Base-by-base conservation (phyloP, 352 stramenopile genomes). In the Phytopythium kandeliae region DNA sequence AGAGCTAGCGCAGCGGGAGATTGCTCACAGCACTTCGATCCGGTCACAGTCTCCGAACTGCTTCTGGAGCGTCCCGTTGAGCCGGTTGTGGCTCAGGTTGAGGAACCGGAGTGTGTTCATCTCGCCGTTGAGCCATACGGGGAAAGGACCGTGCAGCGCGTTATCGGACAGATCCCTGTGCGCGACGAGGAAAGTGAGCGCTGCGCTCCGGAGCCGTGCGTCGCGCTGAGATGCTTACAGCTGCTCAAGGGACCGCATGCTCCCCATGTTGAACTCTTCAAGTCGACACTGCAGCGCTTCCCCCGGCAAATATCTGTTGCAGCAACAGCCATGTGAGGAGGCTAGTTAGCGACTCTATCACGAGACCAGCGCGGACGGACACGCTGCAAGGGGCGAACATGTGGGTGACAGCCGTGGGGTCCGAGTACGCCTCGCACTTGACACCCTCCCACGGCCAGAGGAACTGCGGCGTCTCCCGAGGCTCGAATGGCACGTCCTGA, bases 391-490 rank as follows among this genome's bases (percentile, higher is more conserved):
- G 3, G 12, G 30, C 48, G 26, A 74, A 89, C 80, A 91, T 77
- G 65, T 88, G 64, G 4, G 80, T 89, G 53, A 89, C 45, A 6
- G 71, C 85, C 17, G 80, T 87, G 33, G 77, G 80, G 26, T 86
- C 69, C 21, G 80, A 83, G 57, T 78, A 82, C 1, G 58, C 58
- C 28, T 88, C 67, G 53, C 77, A 91, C 42, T 67, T 72, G 54
- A 91, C 57, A n/a, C 80, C 75, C 54, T 86, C 51, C 80, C 80
- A 91, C 16, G 73, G 71, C 80, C 80, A 86, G 16, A 86, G 57
- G 38, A 73, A 86, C 30, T 73, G 54, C 13, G 62, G 13, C 3
- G 36, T 36, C 15, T 12, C 21, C 24, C 11, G 10, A 6, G 21
- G 47, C 9, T 53, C 47, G 35, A 53, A 34, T 22, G 50, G 43